A percentile compares a stretch with the other conserved stretches of the same genome.
Evolutionary conservation across 768 basidiomycete species (phyloP).

Genomic region (Lentinula lateritia): DNA sequence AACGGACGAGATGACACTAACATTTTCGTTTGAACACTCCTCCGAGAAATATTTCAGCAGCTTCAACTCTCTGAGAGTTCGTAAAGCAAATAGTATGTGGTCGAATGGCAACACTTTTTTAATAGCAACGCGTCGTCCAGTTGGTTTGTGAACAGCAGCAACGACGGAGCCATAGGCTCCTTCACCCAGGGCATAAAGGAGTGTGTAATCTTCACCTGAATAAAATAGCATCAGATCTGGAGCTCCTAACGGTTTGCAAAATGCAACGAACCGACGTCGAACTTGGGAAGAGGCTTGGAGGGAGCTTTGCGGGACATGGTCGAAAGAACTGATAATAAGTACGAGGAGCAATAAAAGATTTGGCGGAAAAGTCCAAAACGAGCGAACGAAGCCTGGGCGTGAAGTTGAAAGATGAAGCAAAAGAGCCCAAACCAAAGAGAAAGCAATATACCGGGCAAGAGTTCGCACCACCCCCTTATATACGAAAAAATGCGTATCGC

Average conservation of each 20-base stretch:
- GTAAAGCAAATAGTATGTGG: conserved; percentile 85
- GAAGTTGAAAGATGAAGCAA: not conserved
- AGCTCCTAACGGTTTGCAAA: not conserved
- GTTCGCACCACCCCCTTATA: not conserved
- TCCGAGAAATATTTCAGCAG: conserved; percentile 81
- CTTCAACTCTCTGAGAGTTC: conserved; percentile 89
- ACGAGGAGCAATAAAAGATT: not conserved
- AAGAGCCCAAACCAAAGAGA: not conserved
- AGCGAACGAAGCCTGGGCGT: not conserved
- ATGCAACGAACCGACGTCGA: conserved; percentile 50
- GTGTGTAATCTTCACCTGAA: conserved; percentile 65
- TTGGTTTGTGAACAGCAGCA: conserved; percentile 80
- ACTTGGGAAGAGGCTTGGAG: conserved; percentile 65
- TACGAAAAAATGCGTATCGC: not conserved
- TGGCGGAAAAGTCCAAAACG: not conserved
- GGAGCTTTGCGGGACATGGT: conserved; percentile 52
- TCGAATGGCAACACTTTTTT: conserved; percentile 96
- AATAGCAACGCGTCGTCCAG: conserved; percentile 84
- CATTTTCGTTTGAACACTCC: conserved; percentile 77
- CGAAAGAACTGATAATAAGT: conserved; percentile 1
- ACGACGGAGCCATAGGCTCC: conserved; percentile 90
- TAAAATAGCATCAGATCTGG: conserved; percentile 4
- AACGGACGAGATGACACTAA: conserved; percentile 22
- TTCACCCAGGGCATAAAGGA: conserved; percentile 74
- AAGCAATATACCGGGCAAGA: not conserved